These are phyloP conservation scores for Aspergillus sclerotioniger DNA, from an alignment of 495 filamentous ascomycete genomes.

Conservation along the genomic window DNA sequence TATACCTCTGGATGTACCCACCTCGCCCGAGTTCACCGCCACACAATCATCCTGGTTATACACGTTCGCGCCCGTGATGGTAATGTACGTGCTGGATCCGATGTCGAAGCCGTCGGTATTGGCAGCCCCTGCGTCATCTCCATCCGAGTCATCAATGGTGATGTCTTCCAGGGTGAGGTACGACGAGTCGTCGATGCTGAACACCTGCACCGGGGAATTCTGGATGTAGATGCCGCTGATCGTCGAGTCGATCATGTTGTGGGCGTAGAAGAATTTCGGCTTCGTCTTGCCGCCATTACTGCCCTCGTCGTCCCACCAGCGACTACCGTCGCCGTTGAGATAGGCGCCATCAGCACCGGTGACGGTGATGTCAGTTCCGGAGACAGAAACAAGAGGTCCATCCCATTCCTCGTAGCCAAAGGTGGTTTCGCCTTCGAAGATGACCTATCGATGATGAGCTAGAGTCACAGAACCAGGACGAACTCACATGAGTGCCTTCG, in stretches of 20 bases:
- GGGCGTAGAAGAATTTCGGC: slow-evolving; percentile 52
- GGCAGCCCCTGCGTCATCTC: slow-evolving; percentile 47
- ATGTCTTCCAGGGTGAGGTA: slow-evolving; percentile 51
- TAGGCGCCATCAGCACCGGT: slow-evolving; percentile 38
- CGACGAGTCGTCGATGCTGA: slow-evolving; percentile 52
- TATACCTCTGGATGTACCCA: slow-evolving; percentile 4
- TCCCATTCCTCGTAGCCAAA: slow-evolving; percentile 55
- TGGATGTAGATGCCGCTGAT: slow-evolving; percentile 48
- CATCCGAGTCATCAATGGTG: slow-evolving; percentile 60
- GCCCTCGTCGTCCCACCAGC: slow-evolving; percentile 46
- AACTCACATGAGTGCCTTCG: slow-evolving; percentile 43
- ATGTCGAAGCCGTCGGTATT: slow-evolving; percentile 72
- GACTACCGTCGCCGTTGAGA: slow-evolving; percentile 43
- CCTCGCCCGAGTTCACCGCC: slow-evolving; percentile 58
- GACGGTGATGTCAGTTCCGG: slow-evolving; percentile 47
- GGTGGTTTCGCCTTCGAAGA: slow-evolving; percentile 52
- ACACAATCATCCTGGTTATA: slow-evolving; percentile 67
- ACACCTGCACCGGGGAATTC: slow-evolving; percentile 62
- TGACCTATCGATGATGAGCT: slow-evolving; percentile 29
- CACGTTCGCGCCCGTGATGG: slow-evolving; percentile 53
- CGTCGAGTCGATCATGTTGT: slow-evolving; percentile 36
- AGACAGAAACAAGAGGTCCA: slow-evolving; percentile 48
- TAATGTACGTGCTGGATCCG: slow-evolving; percentile 46
- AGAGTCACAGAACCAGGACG: too few species aligned
- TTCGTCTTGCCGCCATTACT: slow-evolving; percentile 50